Evolutionary conservation across 202 grass and related monocot genomes (phyloP).

Genomic region (Dendrocalamus latiflorus): DNA sequence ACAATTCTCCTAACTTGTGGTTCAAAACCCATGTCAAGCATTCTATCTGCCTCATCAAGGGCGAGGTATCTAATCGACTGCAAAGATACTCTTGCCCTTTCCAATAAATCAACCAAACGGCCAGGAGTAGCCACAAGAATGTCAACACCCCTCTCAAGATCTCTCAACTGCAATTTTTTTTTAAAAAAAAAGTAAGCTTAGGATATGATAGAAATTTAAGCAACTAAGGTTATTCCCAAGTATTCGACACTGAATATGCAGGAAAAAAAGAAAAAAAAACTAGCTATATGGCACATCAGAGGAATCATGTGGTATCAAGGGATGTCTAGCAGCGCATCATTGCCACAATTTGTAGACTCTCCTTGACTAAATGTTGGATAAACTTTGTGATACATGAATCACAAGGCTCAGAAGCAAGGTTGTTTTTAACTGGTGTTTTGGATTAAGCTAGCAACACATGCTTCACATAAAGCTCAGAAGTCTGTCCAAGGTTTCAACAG

Average conservation of each 20-base stretch:
- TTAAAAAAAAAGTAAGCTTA: background rate
- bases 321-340: background rate
- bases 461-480: background rate
- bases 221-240: background rate
- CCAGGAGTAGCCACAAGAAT: conserved; percentile 91
- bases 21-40: conserved; percentile 93
- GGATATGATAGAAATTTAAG: background rate
- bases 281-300: background rate
- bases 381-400: background rate
- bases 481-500: background rate
- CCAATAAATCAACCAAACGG: conserved; percentile 74
- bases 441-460: background rate
- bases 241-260: background rate
- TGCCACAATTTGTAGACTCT: background rate
- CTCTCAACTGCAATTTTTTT: conserved; percentile 50
- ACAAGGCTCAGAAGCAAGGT: background rate
- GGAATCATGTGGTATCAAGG: background rate
- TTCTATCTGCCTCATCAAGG: conserved; percentile 80
- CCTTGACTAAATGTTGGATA: background rate
- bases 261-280: background rate
- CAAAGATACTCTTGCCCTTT: conserved; percentile 69
- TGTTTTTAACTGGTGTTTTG: background rate
- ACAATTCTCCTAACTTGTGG: conserved; percentile 82
- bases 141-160: conserved; percentile 80
- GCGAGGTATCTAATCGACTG: conserved; percentile 71